Conservation (phyloP, 1,139 yeast species). For the Yamadazyma diddensiae region DNA sequence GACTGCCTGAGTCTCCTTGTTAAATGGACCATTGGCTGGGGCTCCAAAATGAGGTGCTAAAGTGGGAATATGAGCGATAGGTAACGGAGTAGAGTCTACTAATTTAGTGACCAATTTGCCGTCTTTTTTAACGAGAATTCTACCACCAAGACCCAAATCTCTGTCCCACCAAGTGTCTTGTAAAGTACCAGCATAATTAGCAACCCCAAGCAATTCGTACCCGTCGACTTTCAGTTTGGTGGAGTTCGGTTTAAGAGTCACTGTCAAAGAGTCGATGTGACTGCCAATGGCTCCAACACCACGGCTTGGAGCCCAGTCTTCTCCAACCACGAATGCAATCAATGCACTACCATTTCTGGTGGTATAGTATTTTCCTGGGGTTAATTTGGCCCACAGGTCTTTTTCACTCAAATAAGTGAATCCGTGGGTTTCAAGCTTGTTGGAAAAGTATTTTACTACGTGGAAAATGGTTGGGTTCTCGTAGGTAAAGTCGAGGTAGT, state of each 20-base stretch:
- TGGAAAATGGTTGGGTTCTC: constrained; percentile 43
- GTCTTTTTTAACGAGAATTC: constrained; percentile 27
- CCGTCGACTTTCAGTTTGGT: constrained; percentile 31
- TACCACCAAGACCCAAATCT: constrained; percentile 48
- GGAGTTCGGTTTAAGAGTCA: constrained; percentile 37
- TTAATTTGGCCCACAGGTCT: constrained; percentile 18
- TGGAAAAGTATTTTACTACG: constrained; percentile 28
- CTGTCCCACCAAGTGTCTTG: constrained; percentile 40
- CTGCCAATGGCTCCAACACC: constrained; percentile 44
- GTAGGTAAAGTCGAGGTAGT: constrained; percentile 38
- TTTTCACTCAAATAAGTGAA: constrained; percentile 30
- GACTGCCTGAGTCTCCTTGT: constrained; percentile 40
- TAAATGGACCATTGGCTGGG: constrained; percentile 30
- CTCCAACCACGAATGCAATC: constrained; percentile 41
- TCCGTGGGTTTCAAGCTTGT: constrained; percentile 25
- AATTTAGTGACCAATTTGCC: constrained; percentile 24
- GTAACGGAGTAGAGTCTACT: constrained; percentile 36
- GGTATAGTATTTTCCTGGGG: constrained; percentile 30
- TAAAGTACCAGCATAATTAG: constrained; percentile 41
- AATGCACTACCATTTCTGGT: constrained; percentile 36
- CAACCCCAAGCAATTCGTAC: constrained; percentile 42
- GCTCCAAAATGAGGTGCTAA: constrained; percentile 42
- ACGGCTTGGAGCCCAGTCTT: constrained; percentile 34
- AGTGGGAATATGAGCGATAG: constrained; percentile 42
- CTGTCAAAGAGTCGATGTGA: constrained; percentile 43